These are phyloP conservation scores for Smithsoniella earleae DNA, from an alignment of 163 green algal species.

Conservation along the genomic window DNA sequence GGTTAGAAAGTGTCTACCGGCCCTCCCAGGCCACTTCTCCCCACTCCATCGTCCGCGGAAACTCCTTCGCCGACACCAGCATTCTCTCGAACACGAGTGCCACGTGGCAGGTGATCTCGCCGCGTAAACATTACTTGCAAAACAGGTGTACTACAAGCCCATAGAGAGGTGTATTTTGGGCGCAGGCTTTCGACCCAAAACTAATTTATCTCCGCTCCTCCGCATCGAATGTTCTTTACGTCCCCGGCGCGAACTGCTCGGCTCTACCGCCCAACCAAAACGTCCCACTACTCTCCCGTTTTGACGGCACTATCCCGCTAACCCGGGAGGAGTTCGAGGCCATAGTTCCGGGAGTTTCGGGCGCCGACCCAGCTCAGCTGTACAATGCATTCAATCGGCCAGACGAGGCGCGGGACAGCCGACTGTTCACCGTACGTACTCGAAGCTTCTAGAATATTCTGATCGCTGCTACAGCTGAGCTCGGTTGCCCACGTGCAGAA, in stretches of 20 bases:
- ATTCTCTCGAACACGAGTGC: neutral
- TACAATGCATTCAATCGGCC: conserved; percentile 1
- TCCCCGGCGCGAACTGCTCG: neutral
- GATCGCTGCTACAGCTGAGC: too few species aligned
- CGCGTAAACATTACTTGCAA: neutral
- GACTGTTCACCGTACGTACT: neutral
- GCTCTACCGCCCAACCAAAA: neutral
- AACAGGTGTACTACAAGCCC: too few species aligned
- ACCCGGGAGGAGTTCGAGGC: neutral
- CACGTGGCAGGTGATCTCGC: neutral
- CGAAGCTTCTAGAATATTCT: too few species aligned
- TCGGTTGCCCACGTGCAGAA: neutral
- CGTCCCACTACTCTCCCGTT: neutral
- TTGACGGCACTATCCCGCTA: neutral
- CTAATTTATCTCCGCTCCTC: neutral
- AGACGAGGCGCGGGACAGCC: conserved; percentile 12
- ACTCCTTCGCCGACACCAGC: neutral
- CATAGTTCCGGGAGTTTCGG: neutral
- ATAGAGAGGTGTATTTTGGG: too few species aligned
- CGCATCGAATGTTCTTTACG: conserved; percentile 14
- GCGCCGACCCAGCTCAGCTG: neutral
- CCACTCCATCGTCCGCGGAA: neutral
- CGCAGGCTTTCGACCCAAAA: too few species aligned
- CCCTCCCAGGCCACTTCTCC: neutral
- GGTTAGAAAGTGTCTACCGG: neutral